Evolutionary conservation across 1,284 basidiomycete genomes (phyloP), one percentile per base, ranked within the genome.

Genomic region (Fomitopsis palustris): DNA sequence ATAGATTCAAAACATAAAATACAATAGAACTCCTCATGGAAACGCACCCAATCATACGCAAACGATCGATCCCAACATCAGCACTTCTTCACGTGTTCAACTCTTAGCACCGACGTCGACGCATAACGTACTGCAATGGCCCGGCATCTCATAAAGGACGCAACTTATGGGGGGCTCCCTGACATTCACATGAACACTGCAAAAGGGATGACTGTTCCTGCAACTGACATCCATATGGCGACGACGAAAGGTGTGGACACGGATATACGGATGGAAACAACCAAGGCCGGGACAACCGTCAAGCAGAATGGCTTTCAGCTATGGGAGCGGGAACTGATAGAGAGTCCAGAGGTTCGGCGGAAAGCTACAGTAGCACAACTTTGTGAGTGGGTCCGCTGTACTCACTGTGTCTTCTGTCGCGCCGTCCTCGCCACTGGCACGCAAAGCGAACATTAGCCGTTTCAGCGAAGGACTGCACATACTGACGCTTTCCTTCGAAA

Each of bases 311-410:
- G 78, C 3, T 80, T 91, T 57, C 82, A 88, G 71, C 74, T 86
- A 56, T 96, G 92, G 92, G 95, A 96, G 78, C 84, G 83, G 61
- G 89, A 93, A 67, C 77, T 96, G 37, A 70, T 96, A 49, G 87
- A 91, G 33, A 93, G 85, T 62, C 73, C 87, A 16, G 96, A 98
- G 72, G 89, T 97, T 57, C 92, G 86, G 72, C 84, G 95, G 57
- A 97, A 97, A 74, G 91, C 95, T 2, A 97, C 95, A 4, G 93
- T 98, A 12, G 95, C 95, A 25, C 96, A 98, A 70, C 85, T 98
- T 47, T 98, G 95, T 96, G 70, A 70, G 88, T 78, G 4, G 19
- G 27, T 14, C 45, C 38, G 37, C 16, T 19, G 42, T 21, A n/a
- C 39, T 42, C 39, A 25, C 23, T 42, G 23, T 54, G 14, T 33